A percentile compares a stretch with the other conserved stretches of the same genome.
Evolutionary conservation across 2,329 filamentous ascomycete species (phyloP).

Genomic region (Beauveria scarabaeidicola): DNA sequence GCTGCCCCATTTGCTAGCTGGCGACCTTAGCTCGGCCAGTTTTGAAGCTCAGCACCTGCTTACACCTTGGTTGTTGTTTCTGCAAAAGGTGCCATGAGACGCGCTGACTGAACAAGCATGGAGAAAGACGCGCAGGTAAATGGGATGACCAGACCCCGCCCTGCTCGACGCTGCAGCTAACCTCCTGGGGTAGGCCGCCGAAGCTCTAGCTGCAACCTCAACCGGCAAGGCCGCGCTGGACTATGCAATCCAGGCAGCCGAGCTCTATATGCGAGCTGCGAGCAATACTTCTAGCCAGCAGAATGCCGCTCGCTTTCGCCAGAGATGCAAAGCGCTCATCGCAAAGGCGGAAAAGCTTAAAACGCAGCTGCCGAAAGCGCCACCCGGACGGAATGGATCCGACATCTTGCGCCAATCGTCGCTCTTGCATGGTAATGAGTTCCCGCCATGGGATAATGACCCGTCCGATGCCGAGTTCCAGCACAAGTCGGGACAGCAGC

Average conservation of each 20-base stretch:
- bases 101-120: slow-evolving; percentile 19
- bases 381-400: background rate
- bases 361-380: slow-evolving; percentile 12
- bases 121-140: slow-evolving; percentile 31
- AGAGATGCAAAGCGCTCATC: slow-evolving; percentile 63
- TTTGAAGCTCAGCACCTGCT: background rate
- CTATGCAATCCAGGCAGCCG: slow-evolving; percentile 67
- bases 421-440: slow-evolving; percentile 71
- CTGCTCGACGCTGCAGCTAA: background rate
- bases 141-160: background rate
- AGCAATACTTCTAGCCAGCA: slow-evolving; percentile 48
- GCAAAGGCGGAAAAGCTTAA: slow-evolving; percentile 71
- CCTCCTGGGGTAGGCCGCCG: slow-evolving; percentile 24
- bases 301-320: slow-evolving; percentile 58
- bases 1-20: background rate
- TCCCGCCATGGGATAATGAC: slow-evolving; percentile 71
- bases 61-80: background rate
- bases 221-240: slow-evolving; percentile 53
- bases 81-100: slow-evolving; percentile 6
- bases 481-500: slow-evolving; percentile 34
- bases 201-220: slow-evolving; percentile 27
- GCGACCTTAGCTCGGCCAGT: background rate
- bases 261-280: slow-evolving; percentile 73
- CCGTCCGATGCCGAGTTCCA: slow-evolving; percentile 56
- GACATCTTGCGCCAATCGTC: slow-evolving; percentile 65